Base-by-base conservation (phyloP, 2,329 filamentous ascomycete genomes). In the Paracoccidioides lutzii region DNA sequence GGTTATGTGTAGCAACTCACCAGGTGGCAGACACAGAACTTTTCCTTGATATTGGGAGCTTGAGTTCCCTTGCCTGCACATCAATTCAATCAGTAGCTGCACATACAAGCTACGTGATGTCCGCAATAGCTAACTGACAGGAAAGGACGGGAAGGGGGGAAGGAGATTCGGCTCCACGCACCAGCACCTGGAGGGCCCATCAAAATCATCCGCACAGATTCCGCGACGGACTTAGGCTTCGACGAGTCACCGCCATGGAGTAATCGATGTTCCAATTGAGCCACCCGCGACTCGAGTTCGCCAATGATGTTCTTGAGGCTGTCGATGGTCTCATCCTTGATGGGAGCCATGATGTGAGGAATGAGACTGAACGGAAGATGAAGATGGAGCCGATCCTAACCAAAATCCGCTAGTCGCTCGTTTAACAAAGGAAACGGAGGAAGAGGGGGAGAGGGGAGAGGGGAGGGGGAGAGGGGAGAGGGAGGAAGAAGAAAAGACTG, bases 111-210 rank as follows among this genome's bases (percentile, higher is more conserved):
- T n/a, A 38, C 28, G 35, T 32, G 33, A 32, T 9, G 50, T 43
- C 49, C 38, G 22, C 32, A 32, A 53, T 15, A 35, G 22, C 22
- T 7, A 2, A 46, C 14, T 22, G 2, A 22, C 22, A 22, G 22
- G 2, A 22, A 22, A 22, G 22, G 22, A 22, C 22, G 22, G 22
- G 22, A 22, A 22, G 22, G 22, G 22, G 33, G 12, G 42, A 33
- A 38, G 43, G 10, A 37, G n/a, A 9, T 48, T 55, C 53, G 33
- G 30, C 37, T 41, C 41, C 44, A 50, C 87, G 66, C 82, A 97
- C 93, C 93, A 74, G 93, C 93, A 73, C 93, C 93, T 56, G 93
- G 93, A 70, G 93, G 93, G 41, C 93, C 93, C 78, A 98, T 97
- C 68, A 98, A 78, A 67, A 98, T 90, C 87, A 98, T 95, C 76